Evolutionary conservation across 2,329 filamentous ascomycete species (phyloP).

Genomic region (Aspergillus sp.): DNA sequence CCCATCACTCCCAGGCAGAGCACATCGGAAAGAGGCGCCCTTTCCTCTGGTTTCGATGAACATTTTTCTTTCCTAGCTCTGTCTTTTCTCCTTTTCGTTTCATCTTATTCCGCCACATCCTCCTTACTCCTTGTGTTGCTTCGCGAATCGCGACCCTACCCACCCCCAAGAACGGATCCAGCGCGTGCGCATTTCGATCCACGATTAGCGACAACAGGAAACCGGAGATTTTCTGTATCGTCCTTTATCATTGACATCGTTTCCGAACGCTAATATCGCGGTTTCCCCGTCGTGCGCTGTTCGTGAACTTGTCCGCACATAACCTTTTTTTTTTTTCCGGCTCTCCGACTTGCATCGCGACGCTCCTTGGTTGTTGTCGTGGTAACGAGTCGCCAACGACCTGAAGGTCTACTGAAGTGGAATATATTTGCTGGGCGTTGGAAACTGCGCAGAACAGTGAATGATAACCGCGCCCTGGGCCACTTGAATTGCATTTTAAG

Average conservation of each 20-base stretch:
- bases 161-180: conserved; percentile 8
- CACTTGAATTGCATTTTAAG: conserved; percentile 12
- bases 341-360: conserved; percentile 7
- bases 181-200: conserved; percentile 13
- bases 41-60: conserved; percentile 2
- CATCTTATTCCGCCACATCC: not conserved
- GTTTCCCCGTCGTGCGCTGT: not conserved
- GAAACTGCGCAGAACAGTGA: conserved; percentile 8
- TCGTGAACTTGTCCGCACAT: conserved; percentile 7
- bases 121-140: conserved; percentile 9
- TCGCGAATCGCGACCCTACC: conserved; percentile 19
- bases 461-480: conserved; percentile 15
- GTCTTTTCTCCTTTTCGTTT: conserved; percentile 7
- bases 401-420: not conserved
- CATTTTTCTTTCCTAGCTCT: conserved; percentile 10
- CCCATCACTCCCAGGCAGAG: conserved; percentile 14
- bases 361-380: conserved; percentile 13
- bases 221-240: not conserved
- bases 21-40: conserved; percentile 12
- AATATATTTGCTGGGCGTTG: not conserved
- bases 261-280: not conserved
- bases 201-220: not conserved
- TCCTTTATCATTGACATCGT: not conserved
- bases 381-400: conserved; percentile 3
- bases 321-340: not conserved